phyloP scores from a whole-genome alignment of 164 flowering plant genomes.

The Cinnamomum chago region DNA sequence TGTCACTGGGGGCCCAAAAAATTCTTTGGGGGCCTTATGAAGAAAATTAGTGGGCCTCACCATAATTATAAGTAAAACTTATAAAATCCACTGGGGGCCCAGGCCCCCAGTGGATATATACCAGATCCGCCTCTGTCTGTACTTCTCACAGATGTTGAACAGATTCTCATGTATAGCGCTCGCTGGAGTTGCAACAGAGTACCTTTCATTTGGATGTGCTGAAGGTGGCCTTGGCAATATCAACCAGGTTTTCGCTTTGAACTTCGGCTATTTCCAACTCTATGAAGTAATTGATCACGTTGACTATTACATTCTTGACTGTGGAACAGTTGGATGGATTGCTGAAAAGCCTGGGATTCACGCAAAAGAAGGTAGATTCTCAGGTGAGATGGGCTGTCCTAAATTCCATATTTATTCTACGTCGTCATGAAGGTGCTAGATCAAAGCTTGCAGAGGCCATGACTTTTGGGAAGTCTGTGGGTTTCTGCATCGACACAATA shows the following conservation, averaged over 20 bases:
- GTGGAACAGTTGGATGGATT: conserved; percentile 58
- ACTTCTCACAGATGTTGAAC: conserved; percentile 53
- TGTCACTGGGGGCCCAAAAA: too few species aligned
- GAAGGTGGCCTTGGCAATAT: conserved; percentile 89
- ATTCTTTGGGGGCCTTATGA: too few species aligned
- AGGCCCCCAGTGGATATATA: too few species aligned
- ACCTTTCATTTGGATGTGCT: conserved; percentile 68
- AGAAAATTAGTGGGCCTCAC: too few species aligned
- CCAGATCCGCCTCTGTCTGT: too few species aligned
- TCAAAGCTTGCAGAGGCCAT: conserved; percentile 71
- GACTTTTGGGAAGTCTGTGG: conserved; percentile 72
- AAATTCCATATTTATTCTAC: conserved; percentile 61
- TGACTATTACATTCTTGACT: conserved; percentile 5
- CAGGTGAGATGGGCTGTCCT: conserved; percentile 95
- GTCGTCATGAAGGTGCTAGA: conserved; percentile 66
- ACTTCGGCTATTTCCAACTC: neutral
- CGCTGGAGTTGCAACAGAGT: conserved; percentile 88
- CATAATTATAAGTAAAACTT: too few species aligned
- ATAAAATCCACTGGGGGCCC: too few species aligned
- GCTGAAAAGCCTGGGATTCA: conserved; percentile 65
- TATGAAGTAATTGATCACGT: too few species aligned
- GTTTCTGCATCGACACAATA: conserved; percentile 57
- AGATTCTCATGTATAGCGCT: conserved; percentile 84
- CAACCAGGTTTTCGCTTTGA: conserved; percentile 46
- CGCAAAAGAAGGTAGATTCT: conserved; percentile 90